Percentiles rank a stretch among this genome's conserved stretches.
These are phyloP conservation scores for Suillus fuscotomentosus DNA, from an alignment of 768 basidiomycete species.

Conservation along the genomic window DNA sequence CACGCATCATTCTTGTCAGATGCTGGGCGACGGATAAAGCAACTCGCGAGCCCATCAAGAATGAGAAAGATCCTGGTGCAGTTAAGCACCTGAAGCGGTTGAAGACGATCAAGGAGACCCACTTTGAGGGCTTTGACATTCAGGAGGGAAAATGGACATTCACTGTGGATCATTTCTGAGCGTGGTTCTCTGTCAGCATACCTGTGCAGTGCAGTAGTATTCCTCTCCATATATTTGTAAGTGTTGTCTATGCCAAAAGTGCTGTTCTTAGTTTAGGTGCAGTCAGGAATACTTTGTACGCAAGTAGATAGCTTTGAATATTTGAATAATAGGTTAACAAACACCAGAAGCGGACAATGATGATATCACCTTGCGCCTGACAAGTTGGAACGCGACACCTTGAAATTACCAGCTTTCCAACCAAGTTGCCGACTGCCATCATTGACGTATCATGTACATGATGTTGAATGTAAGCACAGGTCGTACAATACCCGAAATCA, in stretches of 20 bases:
- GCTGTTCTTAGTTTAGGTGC: conserved; percentile 15
- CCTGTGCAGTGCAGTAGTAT: not conserved
- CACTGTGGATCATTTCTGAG: conserved; percentile 88
- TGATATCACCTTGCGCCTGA: not conserved
- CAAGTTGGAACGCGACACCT: not conserved
- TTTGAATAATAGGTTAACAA: conserved; percentile 11
- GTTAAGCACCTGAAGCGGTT: conserved; percentile 77
- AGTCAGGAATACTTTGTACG: conserved; percentile 14
- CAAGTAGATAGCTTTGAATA: conserved; percentile 17
- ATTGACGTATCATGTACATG: not conserved
- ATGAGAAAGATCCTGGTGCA: conserved; percentile 65
- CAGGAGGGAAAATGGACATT: conserved; percentile 91
- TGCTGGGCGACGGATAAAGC: conserved; percentile 94
- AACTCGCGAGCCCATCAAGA: conserved; percentile 86
- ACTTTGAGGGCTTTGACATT: conserved; percentile 78
- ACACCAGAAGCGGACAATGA: not conserved
- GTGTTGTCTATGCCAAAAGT: conserved; percentile 7
- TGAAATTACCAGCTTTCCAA: not conserved
- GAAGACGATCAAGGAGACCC: conserved; percentile 82
- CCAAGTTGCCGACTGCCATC: not conserved
- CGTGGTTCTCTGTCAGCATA: not conserved
- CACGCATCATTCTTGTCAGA: conserved; percentile 69
- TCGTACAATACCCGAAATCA: not conserved
- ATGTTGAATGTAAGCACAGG: conserved; percentile 15
- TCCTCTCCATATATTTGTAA: not conserved